These are phyloP conservation scores for Beauveria caledonica DNA, from an alignment of 2,329 filamentous ascomycete species.

Conservation along the genomic window DNA sequence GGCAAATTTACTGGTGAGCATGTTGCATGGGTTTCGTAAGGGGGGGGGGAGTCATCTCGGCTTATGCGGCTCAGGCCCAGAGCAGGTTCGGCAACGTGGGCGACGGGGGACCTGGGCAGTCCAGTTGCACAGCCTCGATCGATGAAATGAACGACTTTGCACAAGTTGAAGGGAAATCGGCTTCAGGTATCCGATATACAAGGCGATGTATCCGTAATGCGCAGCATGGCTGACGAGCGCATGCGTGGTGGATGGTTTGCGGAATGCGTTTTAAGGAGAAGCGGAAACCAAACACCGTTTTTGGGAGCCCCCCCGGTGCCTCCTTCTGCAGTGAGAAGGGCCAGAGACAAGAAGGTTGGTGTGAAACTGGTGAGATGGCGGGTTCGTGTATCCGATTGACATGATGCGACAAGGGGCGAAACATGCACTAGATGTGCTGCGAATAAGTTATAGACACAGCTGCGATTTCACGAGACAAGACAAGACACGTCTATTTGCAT, in stretches of 20 bases:
- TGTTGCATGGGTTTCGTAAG: neutral
- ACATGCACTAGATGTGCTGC: neutral
- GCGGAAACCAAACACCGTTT: too few species aligned
- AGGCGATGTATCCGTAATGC: neutral
- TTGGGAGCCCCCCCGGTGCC: too few species aligned
- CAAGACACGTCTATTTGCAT: too few species aligned
- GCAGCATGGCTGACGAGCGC: neutral
- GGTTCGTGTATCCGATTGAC: neutral
- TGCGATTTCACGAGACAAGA: neutral
- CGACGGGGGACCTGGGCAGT: neutral
- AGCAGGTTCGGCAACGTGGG: neutral
- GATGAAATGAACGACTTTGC: slow-evolving; percentile 2
- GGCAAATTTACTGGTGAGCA: neutral
- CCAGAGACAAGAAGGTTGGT: too few species aligned
- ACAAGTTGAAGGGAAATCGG: neutral
- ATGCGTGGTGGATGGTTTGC: too few species aligned
- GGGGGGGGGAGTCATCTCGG: neutral
- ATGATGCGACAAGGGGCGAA: slow-evolving; percentile 7
- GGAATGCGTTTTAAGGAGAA: too few species aligned
- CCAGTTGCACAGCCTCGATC: slow-evolving; percentile 2
- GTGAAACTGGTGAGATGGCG: too few species aligned
- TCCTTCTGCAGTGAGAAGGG: too few species aligned
- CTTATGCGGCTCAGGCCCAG: neutral
- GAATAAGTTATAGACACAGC: too few species aligned
- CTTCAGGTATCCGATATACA: too few species aligned